A percentile compares a stretch with the other conserved stretches of the same genome.
phyloP scores from a whole-genome alignment of 2,329 filamentous ascomycete genomes.

The Mycocentrospora acerina region DNA sequence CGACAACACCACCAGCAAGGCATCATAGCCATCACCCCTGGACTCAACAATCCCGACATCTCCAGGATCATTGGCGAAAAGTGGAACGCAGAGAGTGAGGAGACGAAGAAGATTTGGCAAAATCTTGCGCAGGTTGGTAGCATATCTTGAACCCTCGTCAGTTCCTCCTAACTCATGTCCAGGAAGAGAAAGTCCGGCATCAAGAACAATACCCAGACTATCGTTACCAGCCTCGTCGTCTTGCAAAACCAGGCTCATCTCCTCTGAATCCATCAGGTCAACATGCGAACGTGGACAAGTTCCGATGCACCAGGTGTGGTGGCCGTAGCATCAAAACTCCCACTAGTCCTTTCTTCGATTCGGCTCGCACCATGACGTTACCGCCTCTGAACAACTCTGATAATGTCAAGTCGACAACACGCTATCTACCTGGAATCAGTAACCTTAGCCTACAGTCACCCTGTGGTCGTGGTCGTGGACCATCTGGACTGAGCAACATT shows the following conservation, averaged over 20 bases:
- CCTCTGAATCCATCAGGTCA: constrained; percentile 32
- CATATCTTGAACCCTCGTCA: background rate
- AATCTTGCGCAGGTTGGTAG: constrained; percentile 71
- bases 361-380: constrained; percentile 42
- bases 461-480: constrained; percentile 26
- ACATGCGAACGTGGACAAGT: constrained; percentile 45
- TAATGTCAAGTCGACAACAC: constrained; percentile 34
- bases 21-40: constrained; percentile 80
- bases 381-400: constrained; percentile 41
- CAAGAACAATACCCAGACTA: constrained; percentile 90
- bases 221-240: constrained; percentile 79
- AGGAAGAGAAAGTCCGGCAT: constrained; percentile 88
- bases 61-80: constrained; percentile 95
- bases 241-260: constrained; percentile 44
- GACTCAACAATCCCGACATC: constrained; percentile 90
- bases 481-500: constrained; percentile 31
- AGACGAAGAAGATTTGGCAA: constrained; percentile 84
- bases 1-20: constrained; percentile 86
- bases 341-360: constrained; percentile 57
- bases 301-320: constrained; percentile 69
- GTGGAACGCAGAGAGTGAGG: constrained; percentile 77
- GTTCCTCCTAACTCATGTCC: constrained; percentile 16
- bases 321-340: constrained; percentile 67
- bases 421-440: constrained; percentile 40
- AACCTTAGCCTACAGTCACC: constrained; percentile 45